Percentiles rank a stretch among this genome's conserved stretches.
Evolutionary conservation across 2,329 filamentous ascomycete genomes (phyloP).

Genomic region (Hymenotorrendiella dingleyae): DNA sequence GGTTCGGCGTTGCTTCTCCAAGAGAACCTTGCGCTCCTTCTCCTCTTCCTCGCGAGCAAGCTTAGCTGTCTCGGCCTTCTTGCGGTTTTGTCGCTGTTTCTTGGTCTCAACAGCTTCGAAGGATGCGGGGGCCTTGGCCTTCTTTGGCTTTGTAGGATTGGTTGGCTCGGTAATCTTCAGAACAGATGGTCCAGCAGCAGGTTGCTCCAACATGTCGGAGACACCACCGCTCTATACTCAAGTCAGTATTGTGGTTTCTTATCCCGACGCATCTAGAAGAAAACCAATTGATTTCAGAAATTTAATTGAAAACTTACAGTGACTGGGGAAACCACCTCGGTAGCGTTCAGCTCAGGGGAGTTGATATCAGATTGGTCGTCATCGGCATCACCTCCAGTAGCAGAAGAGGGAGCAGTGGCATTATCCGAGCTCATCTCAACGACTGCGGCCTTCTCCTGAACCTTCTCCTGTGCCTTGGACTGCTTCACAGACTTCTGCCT

Average conservation of each 20-base stretch:
- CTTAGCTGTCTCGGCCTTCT: constrained; percentile 81
- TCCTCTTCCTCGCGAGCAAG: constrained; percentile 70
- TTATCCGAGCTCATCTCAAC: constrained; percentile 35
- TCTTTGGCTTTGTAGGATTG: constrained; percentile 51
- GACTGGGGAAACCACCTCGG: constrained; percentile 34
- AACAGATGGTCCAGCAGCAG: constrained; percentile 61
- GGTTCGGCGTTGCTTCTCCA: constrained; percentile 77
- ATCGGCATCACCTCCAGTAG: constrained; percentile 68
- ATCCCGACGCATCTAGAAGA: too few relatives aligned
- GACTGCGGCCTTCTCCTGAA: constrained; percentile 43
- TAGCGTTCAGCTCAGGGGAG: constrained; percentile 57
- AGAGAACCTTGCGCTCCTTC: constrained; percentile 65
- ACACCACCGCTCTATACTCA: constrained; percentile 49
- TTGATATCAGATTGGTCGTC: constrained; percentile 69
- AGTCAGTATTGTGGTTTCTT: constrained; percentile 4
- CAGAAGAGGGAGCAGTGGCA: constrained; percentile 60
- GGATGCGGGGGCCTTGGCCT: constrained; percentile 50
- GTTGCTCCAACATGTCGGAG: constrained; percentile 84
- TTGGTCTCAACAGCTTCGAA: constrained; percentile 73
- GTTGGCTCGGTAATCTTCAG: constrained; percentile 69
- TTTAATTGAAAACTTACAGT: constrained; percentile 28
- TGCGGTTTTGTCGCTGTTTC: constrained; percentile 90
- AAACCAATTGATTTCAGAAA: too few relatives aligned
- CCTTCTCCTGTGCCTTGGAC: constrained; percentile 53
- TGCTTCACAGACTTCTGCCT: constrained; percentile 61